phyloP scores from a whole-genome alignment of 2,329 filamentous ascomycete genomes.

The Pseudogymnoascus pannorum region DNA sequence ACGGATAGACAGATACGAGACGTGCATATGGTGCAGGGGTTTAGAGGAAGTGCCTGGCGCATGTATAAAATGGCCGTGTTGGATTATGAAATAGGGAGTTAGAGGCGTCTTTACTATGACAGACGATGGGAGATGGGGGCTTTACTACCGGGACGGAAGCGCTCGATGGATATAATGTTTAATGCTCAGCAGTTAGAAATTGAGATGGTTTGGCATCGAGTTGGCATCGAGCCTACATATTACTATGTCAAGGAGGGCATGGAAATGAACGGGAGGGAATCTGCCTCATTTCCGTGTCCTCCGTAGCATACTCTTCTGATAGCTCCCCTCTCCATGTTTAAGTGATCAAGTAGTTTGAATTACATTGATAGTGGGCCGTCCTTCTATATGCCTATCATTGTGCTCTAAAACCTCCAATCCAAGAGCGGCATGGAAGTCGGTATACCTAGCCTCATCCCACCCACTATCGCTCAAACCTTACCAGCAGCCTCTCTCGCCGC shows the following conservation, averaged over 20 bases:
- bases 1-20: not conserved
- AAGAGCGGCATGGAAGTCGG: not conserved
- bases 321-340: too few relatives aligned
- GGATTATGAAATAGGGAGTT: not conserved
- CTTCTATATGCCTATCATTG: not conserved
- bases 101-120: not conserved
- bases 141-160: not conserved
- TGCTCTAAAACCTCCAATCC: not conserved
- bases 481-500: conserved; percentile 32
- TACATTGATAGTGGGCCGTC: too few relatives aligned
- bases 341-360: too few relatives aligned
- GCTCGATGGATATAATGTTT: conserved; percentile 7
- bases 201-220: not conserved
- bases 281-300: too few relatives aligned
- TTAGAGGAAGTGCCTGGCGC: conserved; percentile 3
- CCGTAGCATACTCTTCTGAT: too few relatives aligned
- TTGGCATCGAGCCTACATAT: not conserved
- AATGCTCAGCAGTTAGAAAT: conserved; percentile 1
- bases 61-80: not conserved
- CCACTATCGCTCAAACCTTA: conserved; percentile 2
- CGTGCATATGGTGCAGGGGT: not conserved
- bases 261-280: too few relatives aligned
- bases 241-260: not conserved
- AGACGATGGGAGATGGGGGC: not conserved
- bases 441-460: not conserved